Base-by-base conservation (phyloP, 805 yeast genomes). In the Citeromyces nyonsensis region DNA sequence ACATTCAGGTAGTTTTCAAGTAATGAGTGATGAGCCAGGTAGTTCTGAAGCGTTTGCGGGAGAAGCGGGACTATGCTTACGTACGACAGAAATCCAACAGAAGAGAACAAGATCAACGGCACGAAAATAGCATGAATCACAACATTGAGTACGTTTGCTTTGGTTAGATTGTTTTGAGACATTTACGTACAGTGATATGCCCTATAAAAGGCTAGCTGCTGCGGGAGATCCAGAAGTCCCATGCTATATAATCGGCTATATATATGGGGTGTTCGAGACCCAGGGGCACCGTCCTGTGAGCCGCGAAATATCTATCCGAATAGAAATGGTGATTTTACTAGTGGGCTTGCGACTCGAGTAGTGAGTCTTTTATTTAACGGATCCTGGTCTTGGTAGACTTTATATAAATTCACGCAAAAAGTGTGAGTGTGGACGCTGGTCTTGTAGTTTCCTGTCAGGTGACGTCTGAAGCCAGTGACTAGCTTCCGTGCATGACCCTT, bases 121-220 rank as follows among this genome's bases (percentile, higher is more conserved):
- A 88, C 85, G 47, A 84, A 84, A 4, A 69, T 49, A 30, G 79
- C 50, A 47, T 88, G 98, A 39, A 88, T 80, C 7, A 59, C 40
- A 5, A 86, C 86, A 54, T 88, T 88, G 25, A 50, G 52, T 2
- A 54, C 56, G 41, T 72, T 50, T 43, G 36, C 22, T 18, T 18
- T 18, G 7, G 22, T 18, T 18, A 18, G 22, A 18, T 18, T 18
- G 26, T 15, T 11, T 13, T 18, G 15, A 28, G 18, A 12, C 12
- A 13, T 10, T 13, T 29, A 14, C 27, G 20, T 30, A 33, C 36
- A 40, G 33, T 49, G 61, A 33, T 50, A 57, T 26, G 55, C 54
- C 43, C 65, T 52, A 54, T 79, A 79, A 41, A 73, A 74, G 15
- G 67, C 62, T n/a, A 79, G 52, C 40, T 80, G 73, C 30, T 61